These are phyloP conservation scores for Xylaria telfairii DNA, from an alignment of 495 filamentous ascomycete species.

Conservation along the genomic window DNA sequence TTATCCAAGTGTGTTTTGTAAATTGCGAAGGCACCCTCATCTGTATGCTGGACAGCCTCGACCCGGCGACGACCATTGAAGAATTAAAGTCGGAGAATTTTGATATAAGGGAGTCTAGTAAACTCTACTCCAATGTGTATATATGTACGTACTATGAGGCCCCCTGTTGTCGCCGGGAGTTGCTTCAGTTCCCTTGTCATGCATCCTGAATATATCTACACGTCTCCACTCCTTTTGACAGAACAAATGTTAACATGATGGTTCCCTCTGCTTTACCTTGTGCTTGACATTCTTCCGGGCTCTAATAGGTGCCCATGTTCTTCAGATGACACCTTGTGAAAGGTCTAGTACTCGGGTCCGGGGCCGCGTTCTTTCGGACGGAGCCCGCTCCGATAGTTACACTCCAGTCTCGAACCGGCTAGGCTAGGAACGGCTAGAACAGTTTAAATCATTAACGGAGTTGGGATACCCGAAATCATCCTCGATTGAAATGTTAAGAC, in stretches of 20 bases:
- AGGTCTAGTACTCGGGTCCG: conserved; percentile 15
- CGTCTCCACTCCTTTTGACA: neutral
- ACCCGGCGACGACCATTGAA: neutral
- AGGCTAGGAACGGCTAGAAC: neutral
- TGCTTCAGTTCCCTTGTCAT: neutral
- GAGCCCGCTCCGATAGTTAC: neutral
- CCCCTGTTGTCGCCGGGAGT: neutral
- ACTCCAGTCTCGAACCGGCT: neutral
- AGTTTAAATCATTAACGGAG: neutral
- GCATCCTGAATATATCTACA: neutral
- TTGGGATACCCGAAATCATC: too few relatives aligned
- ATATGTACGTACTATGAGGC: neutral
- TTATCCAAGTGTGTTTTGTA: neutral
- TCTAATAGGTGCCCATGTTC: too few relatives aligned
- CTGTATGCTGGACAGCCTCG: neutral
- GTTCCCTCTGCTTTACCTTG: neutral
- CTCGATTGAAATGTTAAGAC: neutral
- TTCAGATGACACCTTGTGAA: neutral
- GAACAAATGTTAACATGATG: neutral
- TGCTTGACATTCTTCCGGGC: neutral
- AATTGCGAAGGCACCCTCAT: neutral
- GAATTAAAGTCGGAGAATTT: neutral
- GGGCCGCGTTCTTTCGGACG: conserved; percentile 1
- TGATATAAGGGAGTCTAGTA: neutral
- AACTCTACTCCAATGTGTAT: neutral